These are phyloP conservation scores for Castanospermum australe DNA, from an alignment of 306 rosid species.

Conservation along the genomic window DNA sequence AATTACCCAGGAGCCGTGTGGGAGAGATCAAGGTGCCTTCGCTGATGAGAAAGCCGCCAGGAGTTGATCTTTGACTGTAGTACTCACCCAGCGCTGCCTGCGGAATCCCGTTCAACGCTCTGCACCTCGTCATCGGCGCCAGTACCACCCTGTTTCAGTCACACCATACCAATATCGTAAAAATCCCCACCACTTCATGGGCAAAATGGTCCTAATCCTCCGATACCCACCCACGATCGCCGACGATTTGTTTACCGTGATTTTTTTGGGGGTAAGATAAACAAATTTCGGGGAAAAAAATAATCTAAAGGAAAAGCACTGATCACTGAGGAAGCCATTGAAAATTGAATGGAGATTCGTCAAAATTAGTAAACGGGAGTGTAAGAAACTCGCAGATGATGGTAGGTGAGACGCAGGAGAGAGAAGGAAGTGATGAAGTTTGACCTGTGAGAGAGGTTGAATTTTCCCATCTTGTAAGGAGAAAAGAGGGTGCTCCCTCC, in stretches of 20 bases:
- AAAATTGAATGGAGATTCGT: background rate
- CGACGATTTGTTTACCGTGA: too few relatives aligned
- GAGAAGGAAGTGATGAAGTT: background rate
- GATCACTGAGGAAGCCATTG: too few relatives aligned
- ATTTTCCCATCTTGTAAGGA: conserved; percentile 41
- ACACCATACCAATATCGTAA: background rate
- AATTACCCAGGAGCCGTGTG: conserved; percentile 36
- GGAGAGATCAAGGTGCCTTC: conserved; percentile 53
- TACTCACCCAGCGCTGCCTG: conserved; percentile 26
- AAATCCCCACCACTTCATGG: background rate
- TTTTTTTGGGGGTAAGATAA: too few relatives aligned
- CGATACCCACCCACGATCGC: background rate
- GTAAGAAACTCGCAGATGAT: background rate
- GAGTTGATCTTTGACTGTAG: conserved; percentile 42
- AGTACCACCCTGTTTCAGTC: conserved; percentile 39
- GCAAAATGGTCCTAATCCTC: background rate
- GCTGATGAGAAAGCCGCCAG: conserved; percentile 40
- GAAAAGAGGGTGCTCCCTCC: conserved; percentile 49
- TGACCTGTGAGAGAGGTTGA: conserved; percentile 50
- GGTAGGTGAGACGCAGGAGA: background rate
- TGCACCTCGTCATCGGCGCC: conserved; percentile 57
- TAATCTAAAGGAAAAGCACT: too few relatives aligned
- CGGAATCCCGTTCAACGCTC: conserved; percentile 44
- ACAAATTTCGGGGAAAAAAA: too few relatives aligned
- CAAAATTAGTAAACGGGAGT: too few relatives aligned